Evolutionary conservation across 257 asterid species (phyloP).

Genomic region (Primulina huaijiensis): DNA sequence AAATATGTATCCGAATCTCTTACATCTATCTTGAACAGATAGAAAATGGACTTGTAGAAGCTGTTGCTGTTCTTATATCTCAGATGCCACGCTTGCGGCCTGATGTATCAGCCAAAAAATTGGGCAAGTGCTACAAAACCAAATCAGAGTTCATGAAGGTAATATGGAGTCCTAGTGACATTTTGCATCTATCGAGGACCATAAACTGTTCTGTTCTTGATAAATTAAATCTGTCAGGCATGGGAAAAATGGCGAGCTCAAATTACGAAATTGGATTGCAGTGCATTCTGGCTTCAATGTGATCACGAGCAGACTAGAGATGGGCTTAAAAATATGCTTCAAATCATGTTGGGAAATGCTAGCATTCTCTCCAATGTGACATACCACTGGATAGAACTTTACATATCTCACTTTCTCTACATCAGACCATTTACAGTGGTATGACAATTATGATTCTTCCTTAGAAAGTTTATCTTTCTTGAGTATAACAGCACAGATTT

Average conservation of each 20-base stretch:
- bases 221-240: conserved; percentile 50
- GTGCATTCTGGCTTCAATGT: conserved; percentile 90
- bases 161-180: conserved; percentile 22
- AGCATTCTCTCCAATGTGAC: conserved; percentile 62
- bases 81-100: conserved; percentile 87
- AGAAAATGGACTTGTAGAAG: conserved; percentile 94
- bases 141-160: conserved; percentile 96
- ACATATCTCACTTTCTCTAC: conserved; percentile 75
- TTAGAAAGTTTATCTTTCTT: background rate
- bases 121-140: conserved; percentile 69
- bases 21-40: conserved; percentile 47
- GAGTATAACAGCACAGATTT: conserved; percentile 3
- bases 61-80: conserved; percentile 80
- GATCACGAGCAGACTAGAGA: conserved; percentile 70
- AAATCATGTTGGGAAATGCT: conserved; percentile 83
- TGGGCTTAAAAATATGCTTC: conserved; percentile 84
- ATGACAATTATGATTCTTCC: conserved; percentile 13
- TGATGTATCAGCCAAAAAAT: conserved; percentile 44
- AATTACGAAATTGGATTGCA: conserved; percentile 82
- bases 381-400: conserved; percentile 86
- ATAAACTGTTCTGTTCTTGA: conserved; percentile 8
- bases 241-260: conserved; percentile 98
- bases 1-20: conserved; percentile 20
- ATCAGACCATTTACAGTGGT: conserved; percentile 87
- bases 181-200: conserved; percentile 10